phyloP scores from a whole-genome alignment of 164 flowering plant genomes.

The Nymphaea thermarum region DNA sequence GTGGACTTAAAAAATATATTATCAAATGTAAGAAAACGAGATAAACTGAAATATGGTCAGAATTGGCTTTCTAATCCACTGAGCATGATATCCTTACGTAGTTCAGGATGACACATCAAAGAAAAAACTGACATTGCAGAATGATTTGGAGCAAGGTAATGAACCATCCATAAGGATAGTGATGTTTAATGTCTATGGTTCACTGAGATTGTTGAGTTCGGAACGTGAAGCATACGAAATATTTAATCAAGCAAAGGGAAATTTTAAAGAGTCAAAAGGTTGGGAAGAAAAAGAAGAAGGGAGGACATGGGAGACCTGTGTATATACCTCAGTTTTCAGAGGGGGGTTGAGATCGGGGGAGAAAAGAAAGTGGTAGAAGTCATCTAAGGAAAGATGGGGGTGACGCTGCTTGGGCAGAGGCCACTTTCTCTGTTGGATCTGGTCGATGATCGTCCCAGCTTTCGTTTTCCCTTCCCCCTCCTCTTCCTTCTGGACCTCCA shows the following conservation, averaged over 20 bases:
- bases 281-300: conserved; percentile 1
- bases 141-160: too few relatives aligned
- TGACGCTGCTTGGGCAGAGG: conserved; percentile 18
- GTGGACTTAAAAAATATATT: not conserved
- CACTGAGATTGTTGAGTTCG: not conserved
- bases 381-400: conserved; percentile 36
- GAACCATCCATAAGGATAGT: too few relatives aligned
- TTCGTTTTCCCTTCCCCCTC: conserved; percentile 17
- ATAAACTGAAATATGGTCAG: not conserved
- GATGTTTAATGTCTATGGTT: not conserved
- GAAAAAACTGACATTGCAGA: too few relatives aligned
- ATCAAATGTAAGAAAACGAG: not conserved
- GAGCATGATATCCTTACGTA: too few relatives aligned
- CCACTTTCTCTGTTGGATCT: conserved; percentile 19
- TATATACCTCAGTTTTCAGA: conserved; percentile 5
- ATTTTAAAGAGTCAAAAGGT: conserved; percentile 6
- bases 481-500: conserved; percentile 43
- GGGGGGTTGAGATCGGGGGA: conserved; percentile 64
- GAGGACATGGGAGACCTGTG: conserved; percentile 24
- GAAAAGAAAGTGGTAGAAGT: conserved; percentile 55
- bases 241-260: not conserved
- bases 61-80: too few relatives aligned
- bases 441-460: conserved; percentile 31
- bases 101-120: too few relatives aligned
- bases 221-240: not conserved